Evolutionary conservation across 73 alveolate species (phyloP).

Genomic region (Effrenium voratum): DNA sequence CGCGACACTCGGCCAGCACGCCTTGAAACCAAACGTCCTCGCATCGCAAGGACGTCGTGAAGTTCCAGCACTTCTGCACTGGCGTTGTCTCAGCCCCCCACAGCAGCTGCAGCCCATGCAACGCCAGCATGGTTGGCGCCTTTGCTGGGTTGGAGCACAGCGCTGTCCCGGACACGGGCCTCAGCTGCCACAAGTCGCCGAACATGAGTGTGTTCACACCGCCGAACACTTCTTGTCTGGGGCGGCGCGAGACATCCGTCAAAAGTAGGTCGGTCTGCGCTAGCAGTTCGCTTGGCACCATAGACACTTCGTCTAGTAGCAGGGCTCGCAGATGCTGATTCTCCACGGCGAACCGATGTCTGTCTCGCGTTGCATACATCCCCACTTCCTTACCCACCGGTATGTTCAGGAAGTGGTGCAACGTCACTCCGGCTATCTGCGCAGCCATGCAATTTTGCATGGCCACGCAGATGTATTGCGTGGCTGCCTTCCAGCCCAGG

Average conservation of each 20-base stretch:
- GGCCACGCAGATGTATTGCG: background rate
- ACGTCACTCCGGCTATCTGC: background rate
- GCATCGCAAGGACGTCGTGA: background rate
- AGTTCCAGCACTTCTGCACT: background rate
- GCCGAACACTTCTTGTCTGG: background rate
- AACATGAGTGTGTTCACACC: background rate
- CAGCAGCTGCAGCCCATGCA: background rate
- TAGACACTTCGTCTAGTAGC: background rate
- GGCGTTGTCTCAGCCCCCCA: background rate
- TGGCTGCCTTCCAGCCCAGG: background rate
- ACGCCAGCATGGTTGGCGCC: background rate
- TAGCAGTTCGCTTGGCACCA: background rate
- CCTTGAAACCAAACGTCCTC: background rate
- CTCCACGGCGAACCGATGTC: background rate
- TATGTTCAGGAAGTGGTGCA: background rate
- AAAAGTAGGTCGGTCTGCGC: background rate
- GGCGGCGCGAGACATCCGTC: background rate
- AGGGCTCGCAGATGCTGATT: background rate
- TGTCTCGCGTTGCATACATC: background rate
- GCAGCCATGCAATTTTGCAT: background rate
- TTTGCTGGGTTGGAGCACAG: background rate
- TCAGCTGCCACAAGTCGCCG: background rate
- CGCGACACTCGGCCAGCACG: background rate
- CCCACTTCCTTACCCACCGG: background rate
- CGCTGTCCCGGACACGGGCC: background rate